Evolutionary conservation across 2,329 filamentous ascomycete species (phyloP), one percentile per base, ranked within the genome.

Genomic region (Clonostachys chloroleuca): DNA sequence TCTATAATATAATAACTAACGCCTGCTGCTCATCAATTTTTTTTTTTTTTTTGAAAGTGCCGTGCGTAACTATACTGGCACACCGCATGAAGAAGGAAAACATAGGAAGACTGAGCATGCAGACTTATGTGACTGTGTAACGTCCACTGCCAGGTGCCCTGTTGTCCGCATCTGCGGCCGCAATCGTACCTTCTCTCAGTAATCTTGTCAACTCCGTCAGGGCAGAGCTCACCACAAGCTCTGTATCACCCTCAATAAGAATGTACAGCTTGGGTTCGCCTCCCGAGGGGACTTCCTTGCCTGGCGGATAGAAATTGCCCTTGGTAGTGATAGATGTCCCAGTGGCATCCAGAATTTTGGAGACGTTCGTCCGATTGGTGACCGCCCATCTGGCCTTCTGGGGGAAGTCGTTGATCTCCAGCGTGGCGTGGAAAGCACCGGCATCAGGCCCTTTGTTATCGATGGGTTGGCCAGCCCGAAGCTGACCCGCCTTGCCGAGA

Each of bases 371-470:
- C 54, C 94, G 84, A 66, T 99, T 99, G 37, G 94, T 99, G 70
- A 99, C 94, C 12, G 91, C 92, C 94, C 94, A 99, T 57, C 94
- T 83, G 53, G 94, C 94, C 75, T 96, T 97, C 66, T 99, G 94
- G 34, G 94, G 94, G 68, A 97, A 97, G 69, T 99, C 94, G 68
- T 99, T 99, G 80, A 99, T 99, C 68, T 97, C 94, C 51, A 99
- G 77, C 5, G 92, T 97, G 14, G 94, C 92, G 65, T 99, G 94
- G 78, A 91, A 99, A 1, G 92, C 91, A 45, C 94, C 94, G 4
- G 94, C 94, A 66, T 99, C 94, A 1, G 94, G 94, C 1, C 94
- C 94, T 68, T 96, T 96, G 72, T 99, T 99, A 73, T 99, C 94
- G 62, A 96, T 95, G 8, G 94, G 91, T 51, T 95, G 92, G 13